Evolutionary conservation across 2,329 filamentous ascomycete genomes (phyloP), one percentile per base, ranked within the genome.

Genomic region (Aspergillus flavus): DNA sequence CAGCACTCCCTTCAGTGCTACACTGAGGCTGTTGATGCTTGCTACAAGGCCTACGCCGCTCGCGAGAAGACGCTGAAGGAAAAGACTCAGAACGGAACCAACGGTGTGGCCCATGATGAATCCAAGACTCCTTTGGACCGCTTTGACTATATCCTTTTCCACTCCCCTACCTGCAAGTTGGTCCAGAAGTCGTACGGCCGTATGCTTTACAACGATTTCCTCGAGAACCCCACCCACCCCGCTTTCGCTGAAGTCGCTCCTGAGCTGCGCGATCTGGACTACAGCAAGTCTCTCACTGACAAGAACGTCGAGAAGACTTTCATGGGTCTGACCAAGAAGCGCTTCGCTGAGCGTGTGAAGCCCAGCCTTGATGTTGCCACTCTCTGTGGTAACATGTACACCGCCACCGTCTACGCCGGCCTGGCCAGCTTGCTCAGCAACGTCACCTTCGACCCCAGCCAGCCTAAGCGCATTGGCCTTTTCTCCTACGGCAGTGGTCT

Each of bases 261-360:
- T 48, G 91, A 94, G 79, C 81, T 94, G 65, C 87, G 89, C 67
- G 90, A 92, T 72, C 85, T 95, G 80, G 89, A 91, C 75, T 94
- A 94, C 80, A 83, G 89, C 74, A 88, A 89, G 80, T 94, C 92
- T 3, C 80, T 95, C 71, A 88, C 87, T 66, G 92, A 95, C 84
- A 94, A 93, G 85, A 86, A 84, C 59, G 86, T 95, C 45, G 92
- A 95, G 85, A 95, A 94, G 87, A 90, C 89, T 66, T 95, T 95
- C 79, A 92, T 95, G 89, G 84, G 77, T 62, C 84, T 94, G 71
- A 89, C 90, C 78, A 94, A 95, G 87, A 94, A 94, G 86, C 87
- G 87, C 71, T 94, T 92, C 81, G 86, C 87, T 75, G 90, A 94
- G 80, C 89, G 91, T 72, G 89, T 95, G 71, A 83, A 85, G 76